Evolutionary conservation across 208 protist species (phyloP), one percentile per base, ranked within the genome.

Genomic region (Lotmaria passim): DNA sequence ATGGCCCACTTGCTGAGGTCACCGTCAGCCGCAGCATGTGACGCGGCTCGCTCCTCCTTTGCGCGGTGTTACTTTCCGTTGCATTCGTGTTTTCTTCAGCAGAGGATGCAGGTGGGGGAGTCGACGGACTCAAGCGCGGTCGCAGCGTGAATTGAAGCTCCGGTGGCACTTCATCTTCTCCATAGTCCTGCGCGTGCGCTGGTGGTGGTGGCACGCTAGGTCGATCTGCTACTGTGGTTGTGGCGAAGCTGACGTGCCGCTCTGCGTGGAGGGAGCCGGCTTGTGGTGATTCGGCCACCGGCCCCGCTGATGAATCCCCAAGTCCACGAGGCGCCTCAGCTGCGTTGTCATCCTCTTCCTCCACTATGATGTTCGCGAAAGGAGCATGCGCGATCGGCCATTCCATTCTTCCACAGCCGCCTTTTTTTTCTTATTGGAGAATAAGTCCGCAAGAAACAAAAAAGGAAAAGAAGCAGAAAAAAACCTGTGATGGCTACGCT

Each of bases 391-490:
- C 36, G n/a, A 63, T 10, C 4, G 51, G 69, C 59, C 75, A 81
- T 72, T 69, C 75, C 74, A 79, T 56, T n/a, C 12, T 56, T 30
- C 28, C n/a, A n/a, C n/a, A n/a, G n/a, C n/a, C n/a, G n/a, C n/a
- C n/a, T n/a, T n/a, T n/a, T n/a, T n/a, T n/a, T n/a, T n/a, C n/a
- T n/a, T n/a, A n/a, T n/a, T n/a, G n/a, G 17, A 59, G 30, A 17
- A 21, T 2, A 39, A 57, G 51, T 34, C 7, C 10, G 38, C 10
- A 41, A 14, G 38, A 41, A 14, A 41, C 10, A 15, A 41, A 41
- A 50, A 17, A 50, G 19, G n/a, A 50, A 5, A 50, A 21, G 7
- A 21, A 21, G 44, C 44, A 14, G 44, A 7, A 50, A 10, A 50
- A 24, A 23, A n/a, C n/a, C n/a, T n/a, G n/a, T n/a, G n/a, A n/a